Percentiles rank a stretch among this genome's conserved stretches.
phyloP scores from a whole-genome alignment of 169 alveolate genomes.

The Plasmodium chabaudi region DNA sequence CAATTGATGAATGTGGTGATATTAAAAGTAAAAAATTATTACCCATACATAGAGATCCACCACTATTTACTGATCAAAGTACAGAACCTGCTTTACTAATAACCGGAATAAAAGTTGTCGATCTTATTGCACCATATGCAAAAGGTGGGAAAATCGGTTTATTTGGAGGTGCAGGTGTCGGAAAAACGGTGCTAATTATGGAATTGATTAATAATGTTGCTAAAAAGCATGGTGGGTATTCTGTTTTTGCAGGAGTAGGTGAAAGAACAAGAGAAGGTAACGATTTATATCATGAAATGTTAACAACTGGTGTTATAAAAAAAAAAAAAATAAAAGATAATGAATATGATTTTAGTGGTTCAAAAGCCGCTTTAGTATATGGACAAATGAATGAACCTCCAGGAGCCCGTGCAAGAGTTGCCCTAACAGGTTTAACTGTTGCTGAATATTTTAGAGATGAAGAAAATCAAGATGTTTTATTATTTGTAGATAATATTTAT shows the following conservation, averaged over 20 bases:
- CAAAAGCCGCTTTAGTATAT: constrained; percentile 97
- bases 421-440: constrained; percentile 97
- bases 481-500: constrained; percentile 97
- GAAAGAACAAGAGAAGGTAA: constrained; percentile 99
- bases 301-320: constrained; percentile 90
- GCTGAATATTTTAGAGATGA: constrained; percentile 99
- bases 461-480: constrained; percentile 96
- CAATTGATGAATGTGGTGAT: constrained; percentile 98
- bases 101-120: constrained; percentile 97
- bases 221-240: constrained; percentile 98
- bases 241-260: constrained; percentile 99
- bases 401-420: constrained; percentile 99
- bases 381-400: constrained; percentile 99
- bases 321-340: constrained; percentile 82
- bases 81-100: constrained; percentile 93
- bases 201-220: constrained; percentile 98
- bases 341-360: constrained; percentile 89
- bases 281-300: constrained; percentile 98
- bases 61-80: constrained; percentile 94
- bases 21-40: constrained; percentile 86
- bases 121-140: constrained; percentile 97
- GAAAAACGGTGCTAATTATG: constrained; percentile 98
- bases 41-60: constrained; percentile 97
- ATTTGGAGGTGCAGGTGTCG: constrained; percentile 99
- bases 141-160: constrained; percentile 99